Percentiles rank a stretch among this genome's conserved stretches.
These are phyloP conservation scores for Magnusiomyces suaveolens DNA, from an alignment of 1,139 yeast genomes.

Conservation along the genomic window DNA sequence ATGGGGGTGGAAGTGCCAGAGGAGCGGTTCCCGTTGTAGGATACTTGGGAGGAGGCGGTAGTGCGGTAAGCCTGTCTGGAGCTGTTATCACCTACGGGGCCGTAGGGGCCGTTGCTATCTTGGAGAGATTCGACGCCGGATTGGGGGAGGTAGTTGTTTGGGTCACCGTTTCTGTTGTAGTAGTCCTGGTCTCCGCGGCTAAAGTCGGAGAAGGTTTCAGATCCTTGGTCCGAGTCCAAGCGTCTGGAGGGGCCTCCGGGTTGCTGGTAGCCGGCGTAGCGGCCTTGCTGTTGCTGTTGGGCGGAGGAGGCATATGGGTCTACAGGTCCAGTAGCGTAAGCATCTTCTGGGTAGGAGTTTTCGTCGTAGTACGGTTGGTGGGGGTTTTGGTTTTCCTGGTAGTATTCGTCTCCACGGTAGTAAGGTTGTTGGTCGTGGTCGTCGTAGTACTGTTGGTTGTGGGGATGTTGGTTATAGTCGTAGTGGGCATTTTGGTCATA, in stretches of 20 bases:
- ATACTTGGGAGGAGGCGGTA: slow-evolving; percentile 35
- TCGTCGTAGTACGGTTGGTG: slow-evolving; percentile 29
- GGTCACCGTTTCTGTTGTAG: slow-evolving; percentile 33
- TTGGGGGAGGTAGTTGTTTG: slow-evolving; percentile 25
- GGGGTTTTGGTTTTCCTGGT: slow-evolving; percentile 27
- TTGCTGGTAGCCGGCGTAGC: slow-evolving; percentile 15
- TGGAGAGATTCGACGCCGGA: slow-evolving; percentile 25
- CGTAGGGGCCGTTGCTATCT: slow-evolving; percentile 25
- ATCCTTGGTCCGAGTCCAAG: slow-evolving; percentile 32
- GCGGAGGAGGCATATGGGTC: slow-evolving; percentile 27
- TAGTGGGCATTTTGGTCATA: slow-evolving; percentile 22
- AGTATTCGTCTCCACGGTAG: slow-evolving; percentile 22
- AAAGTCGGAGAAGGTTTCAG: slow-evolving; percentile 38
- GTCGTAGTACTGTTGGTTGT: slow-evolving; percentile 25
- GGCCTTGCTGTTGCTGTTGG: slow-evolving; percentile 10
- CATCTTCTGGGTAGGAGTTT: slow-evolving; percentile 31
- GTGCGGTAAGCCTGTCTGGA: slow-evolving; percentile 19
- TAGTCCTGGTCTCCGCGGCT: slow-evolving; percentile 35
- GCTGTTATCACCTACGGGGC: slow-evolving; percentile 13
- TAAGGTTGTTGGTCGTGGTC: slow-evolving; percentile 23
- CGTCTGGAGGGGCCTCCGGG: slow-evolving; percentile 21
- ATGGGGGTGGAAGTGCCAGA: slow-evolving; percentile 96
- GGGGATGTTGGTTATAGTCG: slow-evolving; percentile 15
- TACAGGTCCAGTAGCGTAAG: slow-evolving; percentile 25
- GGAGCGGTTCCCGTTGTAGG: slow-evolving; percentile 70